These are phyloP conservation scores for Zygosaccharomyces gambellarensis DNA, from an alignment of 805 yeast species.

Conservation along the genomic window DNA sequence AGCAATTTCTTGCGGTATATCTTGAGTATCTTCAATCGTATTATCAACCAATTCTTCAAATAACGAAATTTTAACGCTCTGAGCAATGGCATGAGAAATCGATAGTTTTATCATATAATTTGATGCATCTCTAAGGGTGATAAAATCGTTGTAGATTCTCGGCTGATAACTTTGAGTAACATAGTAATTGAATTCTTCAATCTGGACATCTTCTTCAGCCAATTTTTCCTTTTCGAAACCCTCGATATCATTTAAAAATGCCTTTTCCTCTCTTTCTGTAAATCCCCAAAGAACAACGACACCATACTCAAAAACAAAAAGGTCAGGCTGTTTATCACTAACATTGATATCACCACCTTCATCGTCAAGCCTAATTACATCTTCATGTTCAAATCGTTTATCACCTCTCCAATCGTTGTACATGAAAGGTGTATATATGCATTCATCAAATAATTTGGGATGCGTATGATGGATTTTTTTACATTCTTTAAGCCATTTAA, in stretches of 20 bases:
- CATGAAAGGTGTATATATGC: constrained; percentile 84
- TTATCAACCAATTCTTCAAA: constrained; percentile 95
- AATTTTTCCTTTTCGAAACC: constrained; percentile 87
- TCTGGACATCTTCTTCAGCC: constrained; percentile 82
- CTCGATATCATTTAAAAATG: constrained; percentile 80
- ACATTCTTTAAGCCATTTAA: constrained; percentile 79
- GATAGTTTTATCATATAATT: constrained; percentile 91
- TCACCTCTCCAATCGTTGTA: constrained; percentile 73
- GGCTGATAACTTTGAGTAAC: constrained; percentile 94
- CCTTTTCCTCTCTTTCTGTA: constrained; percentile 71
- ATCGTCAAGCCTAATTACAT: constrained; percentile 70
- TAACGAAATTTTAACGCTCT: constrained; percentile 88
- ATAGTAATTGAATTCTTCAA: constrained; percentile 93
- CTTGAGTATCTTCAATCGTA: constrained; percentile 95
- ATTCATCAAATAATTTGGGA: constrained; percentile 90
- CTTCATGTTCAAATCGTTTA: constrained; percentile 39
- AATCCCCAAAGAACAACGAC: constrained; percentile 98
- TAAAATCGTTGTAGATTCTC: constrained; percentile 90
- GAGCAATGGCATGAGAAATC: constrained; percentile 93
- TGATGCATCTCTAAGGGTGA: constrained; percentile 80
- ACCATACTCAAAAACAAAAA: constrained; percentile 91
- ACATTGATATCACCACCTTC: constrained; percentile 95
- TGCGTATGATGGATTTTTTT: constrained; percentile 67
- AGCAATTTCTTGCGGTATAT: constrained; percentile 94
- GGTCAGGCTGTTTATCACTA: constrained; percentile 68